Conservation (phyloP, 2,329 filamentous ascomycete genomes). For the Exophiala viscosa region DNA sequence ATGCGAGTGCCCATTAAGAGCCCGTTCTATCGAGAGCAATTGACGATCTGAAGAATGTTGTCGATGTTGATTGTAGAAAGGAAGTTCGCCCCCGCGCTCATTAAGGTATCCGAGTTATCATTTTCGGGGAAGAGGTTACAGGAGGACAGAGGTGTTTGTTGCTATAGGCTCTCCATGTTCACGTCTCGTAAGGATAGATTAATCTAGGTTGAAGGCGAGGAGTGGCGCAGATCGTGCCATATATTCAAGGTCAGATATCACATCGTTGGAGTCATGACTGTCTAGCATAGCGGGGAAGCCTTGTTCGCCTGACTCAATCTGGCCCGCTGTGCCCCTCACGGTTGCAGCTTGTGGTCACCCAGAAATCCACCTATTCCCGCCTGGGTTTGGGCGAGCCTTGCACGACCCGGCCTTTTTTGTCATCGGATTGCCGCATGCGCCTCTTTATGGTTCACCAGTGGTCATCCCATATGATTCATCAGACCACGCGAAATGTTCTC, state of each 20-base stretch:
- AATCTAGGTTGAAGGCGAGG: neutral
- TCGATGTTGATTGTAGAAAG: conserved; percentile 14
- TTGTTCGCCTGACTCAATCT: neutral
- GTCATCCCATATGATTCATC: too few relatives aligned
- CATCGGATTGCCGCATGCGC: neutral
- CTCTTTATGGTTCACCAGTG: too few relatives aligned
- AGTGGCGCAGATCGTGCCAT: too few relatives aligned
- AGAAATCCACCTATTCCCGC: neutral
- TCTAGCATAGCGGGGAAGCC: neutral
- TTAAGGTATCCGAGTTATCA: conserved; percentile 44
- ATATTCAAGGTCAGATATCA: neutral
- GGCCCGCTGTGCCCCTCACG: neutral
- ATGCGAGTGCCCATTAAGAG: conserved; percentile 47
- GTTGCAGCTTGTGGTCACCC: neutral
- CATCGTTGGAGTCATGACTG: neutral
- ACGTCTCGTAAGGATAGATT: neutral
- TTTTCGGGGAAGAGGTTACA: conserved; percentile 21
- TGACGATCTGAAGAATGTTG: neutral
- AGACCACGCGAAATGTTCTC: too few relatives aligned
- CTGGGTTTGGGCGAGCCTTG: neutral
- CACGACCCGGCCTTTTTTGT: neutral
- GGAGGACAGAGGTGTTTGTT: conserved; percentile 20
- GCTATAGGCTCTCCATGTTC: conserved; percentile 8
- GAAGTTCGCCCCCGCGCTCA: conserved; percentile 37
- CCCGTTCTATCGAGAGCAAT: neutral